phyloP scores from a whole-genome alignment of 306 rosid genomes.

The Castanea mollissima region DNA sequence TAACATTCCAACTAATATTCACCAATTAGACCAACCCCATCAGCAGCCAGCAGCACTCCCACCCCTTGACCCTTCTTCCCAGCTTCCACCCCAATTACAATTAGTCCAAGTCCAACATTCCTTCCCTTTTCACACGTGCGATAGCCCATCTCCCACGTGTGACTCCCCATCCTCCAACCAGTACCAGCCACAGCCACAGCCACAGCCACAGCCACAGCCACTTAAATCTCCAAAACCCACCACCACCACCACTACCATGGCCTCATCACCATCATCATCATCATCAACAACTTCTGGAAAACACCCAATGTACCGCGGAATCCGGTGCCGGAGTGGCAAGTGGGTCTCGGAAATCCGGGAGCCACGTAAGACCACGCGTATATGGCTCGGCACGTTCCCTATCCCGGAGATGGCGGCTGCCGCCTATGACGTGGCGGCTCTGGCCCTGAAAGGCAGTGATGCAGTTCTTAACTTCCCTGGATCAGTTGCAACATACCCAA shows the following conservation, averaged over 20 bases:
- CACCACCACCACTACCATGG: constrained; percentile 23
- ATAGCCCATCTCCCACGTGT: not conserved
- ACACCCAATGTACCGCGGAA: constrained; percentile 63
- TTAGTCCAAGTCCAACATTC: not conserved
- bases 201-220: not conserved
- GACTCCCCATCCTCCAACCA: not conserved
- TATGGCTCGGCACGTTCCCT: constrained; percentile 84
- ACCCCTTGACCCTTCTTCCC: constrained; percentile 12
- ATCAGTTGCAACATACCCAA: constrained; percentile 35
- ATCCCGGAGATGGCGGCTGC: constrained; percentile 90
- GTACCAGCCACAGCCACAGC: not conserved
- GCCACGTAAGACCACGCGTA: constrained; percentile 72
- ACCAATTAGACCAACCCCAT: constrained; percentile 8
- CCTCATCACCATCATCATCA: constrained; percentile 29
- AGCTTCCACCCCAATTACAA: not conserved
- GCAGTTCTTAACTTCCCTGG: constrained; percentile 67
- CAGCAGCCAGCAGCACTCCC: not conserved
- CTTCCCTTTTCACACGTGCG: constrained; percentile 3
- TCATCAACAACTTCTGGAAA: constrained; percentile 34
- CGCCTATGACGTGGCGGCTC: constrained; percentile 79
- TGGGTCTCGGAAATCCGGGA: constrained; percentile 98
- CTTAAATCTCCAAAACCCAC: not conserved
- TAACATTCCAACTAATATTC: not conserved
- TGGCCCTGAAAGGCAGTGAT: constrained; percentile 66
- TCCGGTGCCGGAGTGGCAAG: constrained; percentile 69